A percentile compares a stretch with the other conserved stretches of the same genome.
Conservation (phyloP, 2,329 filamentous ascomycete species). For the Xylariaceae sp. region DNA sequence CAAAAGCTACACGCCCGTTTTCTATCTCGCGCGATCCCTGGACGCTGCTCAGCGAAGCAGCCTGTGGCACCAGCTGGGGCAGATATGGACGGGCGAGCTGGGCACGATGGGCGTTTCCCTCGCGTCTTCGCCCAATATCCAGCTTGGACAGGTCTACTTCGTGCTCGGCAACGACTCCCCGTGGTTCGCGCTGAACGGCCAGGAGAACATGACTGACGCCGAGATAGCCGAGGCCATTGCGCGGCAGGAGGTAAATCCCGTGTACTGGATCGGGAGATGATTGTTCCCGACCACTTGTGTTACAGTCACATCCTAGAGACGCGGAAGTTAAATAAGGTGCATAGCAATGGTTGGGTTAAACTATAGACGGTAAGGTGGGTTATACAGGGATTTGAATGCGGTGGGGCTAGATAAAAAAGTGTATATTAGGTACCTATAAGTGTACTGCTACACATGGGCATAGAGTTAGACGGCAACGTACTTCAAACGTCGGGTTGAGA, state of each 20-base stretch:
- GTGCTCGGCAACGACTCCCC: conserved; percentile 32
- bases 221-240: conserved; percentile 39
- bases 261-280: conserved; percentile 39
- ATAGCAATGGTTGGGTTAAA: no score
- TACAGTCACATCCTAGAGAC: no score
- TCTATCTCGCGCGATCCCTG: conserved; percentile 37
- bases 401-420: no score
- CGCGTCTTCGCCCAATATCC: conserved; percentile 26
- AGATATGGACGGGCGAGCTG: conserved; percentile 36
- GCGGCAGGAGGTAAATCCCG: conserved; percentile 32
- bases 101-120: conserved; percentile 19
- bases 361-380: no score
- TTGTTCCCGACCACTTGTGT: no score
- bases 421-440: no score
- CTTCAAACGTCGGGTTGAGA: background rate
- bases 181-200: conserved; percentile 40
- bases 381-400: no score
- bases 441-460: background rate
- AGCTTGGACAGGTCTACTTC: conserved; percentile 38
- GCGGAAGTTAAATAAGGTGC: no score
- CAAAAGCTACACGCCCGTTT: conserved; percentile 39
- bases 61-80: conserved; percentile 37
- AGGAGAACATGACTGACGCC: conserved; percentile 40
- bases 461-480: no score
- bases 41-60: conserved; percentile 26